A percentile compares a stretch with the other conserved stretches of the same genome.
Conservation (phyloP, 179 eudicot genomes). For the Gypsophila paniculata region DNA sequence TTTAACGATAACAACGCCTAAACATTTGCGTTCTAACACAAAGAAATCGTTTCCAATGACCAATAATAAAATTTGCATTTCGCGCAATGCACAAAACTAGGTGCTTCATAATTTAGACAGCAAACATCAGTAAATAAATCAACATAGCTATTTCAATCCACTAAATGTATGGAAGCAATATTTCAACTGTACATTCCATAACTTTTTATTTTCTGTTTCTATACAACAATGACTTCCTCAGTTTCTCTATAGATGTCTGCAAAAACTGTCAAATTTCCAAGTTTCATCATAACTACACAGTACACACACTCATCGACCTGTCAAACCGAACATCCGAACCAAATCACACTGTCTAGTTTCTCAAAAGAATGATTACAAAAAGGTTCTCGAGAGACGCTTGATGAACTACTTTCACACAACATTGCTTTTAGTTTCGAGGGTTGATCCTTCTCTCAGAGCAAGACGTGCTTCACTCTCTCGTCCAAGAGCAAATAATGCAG, state of each 20-base stretch:
- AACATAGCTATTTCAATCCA: not conserved
- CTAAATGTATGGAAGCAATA: not conserved
- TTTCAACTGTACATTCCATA: constrained; percentile 21
- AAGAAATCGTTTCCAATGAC: not conserved
- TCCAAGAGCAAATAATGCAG: constrained; percentile 51
- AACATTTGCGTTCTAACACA: not conserved
- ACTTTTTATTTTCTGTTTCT: constrained; percentile 9
- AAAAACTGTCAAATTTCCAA: constrained; percentile 5
- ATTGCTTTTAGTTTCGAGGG: constrained; percentile 49
- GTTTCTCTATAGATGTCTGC: constrained; percentile 10
- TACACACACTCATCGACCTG: constrained; percentile 19
- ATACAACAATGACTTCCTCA: not conserved
- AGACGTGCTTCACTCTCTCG: constrained; percentile 65
- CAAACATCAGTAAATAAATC: not conserved
- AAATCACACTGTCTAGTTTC: constrained; percentile 4
- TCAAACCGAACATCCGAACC: constrained; percentile 13
- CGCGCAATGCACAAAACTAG: not conserved
- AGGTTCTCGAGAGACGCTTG: not conserved
- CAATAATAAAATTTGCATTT: no score
- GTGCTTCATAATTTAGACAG: not conserved
- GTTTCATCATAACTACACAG: constrained; percentile 8
- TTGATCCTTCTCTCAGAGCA: constrained; percentile 59
- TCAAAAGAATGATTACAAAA: constrained; percentile 26
- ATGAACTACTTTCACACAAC: constrained; percentile 8
- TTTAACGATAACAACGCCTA: no score